Evolutionary conservation across 2,329 filamentous ascomycete species (phyloP).

Genomic region (Zymoseptoria ardabiliae): DNA sequence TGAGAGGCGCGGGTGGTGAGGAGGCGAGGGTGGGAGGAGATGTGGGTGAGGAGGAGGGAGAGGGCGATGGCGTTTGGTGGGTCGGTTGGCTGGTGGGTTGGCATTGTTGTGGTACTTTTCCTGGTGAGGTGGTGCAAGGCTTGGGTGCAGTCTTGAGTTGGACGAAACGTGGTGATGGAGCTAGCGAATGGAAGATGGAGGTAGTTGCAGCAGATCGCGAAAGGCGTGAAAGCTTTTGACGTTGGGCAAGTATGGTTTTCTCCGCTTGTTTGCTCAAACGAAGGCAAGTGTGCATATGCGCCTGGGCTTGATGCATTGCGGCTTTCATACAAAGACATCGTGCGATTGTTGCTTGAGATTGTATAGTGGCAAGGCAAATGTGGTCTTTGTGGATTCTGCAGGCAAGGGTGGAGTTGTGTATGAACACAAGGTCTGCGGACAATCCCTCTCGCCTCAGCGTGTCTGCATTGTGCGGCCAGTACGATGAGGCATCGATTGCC

Average conservation of each 20-base stretch:
- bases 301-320: background rate
- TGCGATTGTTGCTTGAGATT: background rate
- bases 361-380: background rate
- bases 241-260: background rate
- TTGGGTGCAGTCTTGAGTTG: background rate
- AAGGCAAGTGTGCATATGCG: background rate
- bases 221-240: no score
- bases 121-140: background rate
- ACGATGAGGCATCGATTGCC: background rate
- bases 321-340: background rate
- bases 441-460: background rate
- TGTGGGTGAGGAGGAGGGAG: background rate
- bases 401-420: background rate
- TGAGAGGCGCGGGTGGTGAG: background rate
- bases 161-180: background rate
- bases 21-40: background rate
- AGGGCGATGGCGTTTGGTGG: conserved; percentile 2
- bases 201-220: no score
- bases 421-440: background rate
- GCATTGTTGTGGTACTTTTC: background rate
- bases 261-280: background rate
- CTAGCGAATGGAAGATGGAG: no score
- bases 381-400: background rate
- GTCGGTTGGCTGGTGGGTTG: background rate
- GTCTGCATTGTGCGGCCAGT: background rate